Evolutionary conservation across 78 protist species (phyloP).

Genomic region (slime mould (Dictyostelium discoideum)): DNA sequence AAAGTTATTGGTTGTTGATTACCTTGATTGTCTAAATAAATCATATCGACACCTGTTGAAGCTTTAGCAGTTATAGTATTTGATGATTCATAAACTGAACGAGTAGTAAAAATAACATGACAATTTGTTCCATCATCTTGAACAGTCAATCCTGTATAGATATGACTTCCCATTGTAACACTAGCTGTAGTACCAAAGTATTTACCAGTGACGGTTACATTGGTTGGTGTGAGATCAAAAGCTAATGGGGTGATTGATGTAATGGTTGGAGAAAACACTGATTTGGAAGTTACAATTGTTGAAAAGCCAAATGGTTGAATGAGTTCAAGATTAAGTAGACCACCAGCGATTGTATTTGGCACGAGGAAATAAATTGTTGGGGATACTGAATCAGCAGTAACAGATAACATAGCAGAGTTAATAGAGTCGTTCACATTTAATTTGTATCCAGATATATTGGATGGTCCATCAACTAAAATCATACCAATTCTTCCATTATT

Average conservation of each 20-base stretch:
- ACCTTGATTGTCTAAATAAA: neutral
- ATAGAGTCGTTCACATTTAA: neutral
- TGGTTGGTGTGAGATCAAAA: neutral
- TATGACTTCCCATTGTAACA: neutral
- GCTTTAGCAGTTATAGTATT: neutral
- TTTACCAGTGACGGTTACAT: neutral
- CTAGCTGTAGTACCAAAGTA: neutral
- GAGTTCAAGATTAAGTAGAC: neutral
- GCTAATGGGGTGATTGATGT: neutral
- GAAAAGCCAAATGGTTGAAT: neutral
- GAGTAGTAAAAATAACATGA: neutral
- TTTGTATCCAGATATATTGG: neutral
- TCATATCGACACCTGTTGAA: neutral
- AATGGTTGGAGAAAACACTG: neutral
- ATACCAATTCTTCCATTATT: neutral
- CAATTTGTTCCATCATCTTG: neutral
- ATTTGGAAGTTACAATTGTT: neutral
- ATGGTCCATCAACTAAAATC: neutral
- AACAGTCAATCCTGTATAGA: neutral
- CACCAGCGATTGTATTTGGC: neutral
- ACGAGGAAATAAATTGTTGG: neutral
- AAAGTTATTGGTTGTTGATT: neutral
- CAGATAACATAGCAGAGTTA: neutral
- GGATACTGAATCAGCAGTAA: neutral
- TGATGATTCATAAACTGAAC: neutral